Percentiles rank a stretch among this genome's conserved stretches.
These are phyloP conservation scores for Trichoderma sp. DNA, from an alignment of 2,329 filamentous ascomycete species.

Conservation along the genomic window DNA sequence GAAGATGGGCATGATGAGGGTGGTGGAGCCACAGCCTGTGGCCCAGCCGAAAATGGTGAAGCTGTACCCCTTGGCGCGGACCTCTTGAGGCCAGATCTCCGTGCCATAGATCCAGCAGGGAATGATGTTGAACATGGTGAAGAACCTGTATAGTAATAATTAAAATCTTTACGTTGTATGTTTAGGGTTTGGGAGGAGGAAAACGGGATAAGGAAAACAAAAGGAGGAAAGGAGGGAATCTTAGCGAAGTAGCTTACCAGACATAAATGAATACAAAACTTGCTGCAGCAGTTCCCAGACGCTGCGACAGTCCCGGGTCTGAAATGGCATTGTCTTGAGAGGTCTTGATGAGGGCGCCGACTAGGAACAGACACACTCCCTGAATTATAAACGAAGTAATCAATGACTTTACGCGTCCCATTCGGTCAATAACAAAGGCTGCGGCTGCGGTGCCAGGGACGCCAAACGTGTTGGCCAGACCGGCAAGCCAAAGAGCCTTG, in stretches of 20 bases:
- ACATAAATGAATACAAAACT: slow-evolving; percentile 28
- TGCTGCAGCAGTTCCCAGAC: slow-evolving; percentile 25
- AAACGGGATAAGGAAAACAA: neutral
- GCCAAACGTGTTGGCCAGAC: slow-evolving; percentile 50
- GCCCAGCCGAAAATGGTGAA: slow-evolving; percentile 60
- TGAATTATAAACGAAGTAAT: slow-evolving; percentile 32
- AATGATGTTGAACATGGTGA: slow-evolving; percentile 35
- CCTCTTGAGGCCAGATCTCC: slow-evolving; percentile 55
- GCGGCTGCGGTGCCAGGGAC: slow-evolving; percentile 50
- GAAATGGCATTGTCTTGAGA: slow-evolving; percentile 21
- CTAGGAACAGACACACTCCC: slow-evolving; percentile 30
- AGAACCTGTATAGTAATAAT: slow-evolving; percentile 25
- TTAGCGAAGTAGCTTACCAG: slow-evolving; percentile 21
- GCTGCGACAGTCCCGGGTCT: slow-evolving; percentile 19
- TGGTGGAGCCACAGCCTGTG: slow-evolving; percentile 53
- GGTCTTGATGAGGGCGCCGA: slow-evolving; percentile 34
- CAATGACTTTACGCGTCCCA: slow-evolving; percentile 39
- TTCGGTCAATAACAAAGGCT: slow-evolving; percentile 48
- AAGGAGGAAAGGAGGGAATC: neutral
- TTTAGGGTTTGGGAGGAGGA: neutral
- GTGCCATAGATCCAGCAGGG: slow-evolving; percentile 39
- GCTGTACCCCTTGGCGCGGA: slow-evolving; percentile 57
- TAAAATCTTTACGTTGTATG: neutral
- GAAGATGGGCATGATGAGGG: slow-evolving; percentile 52
- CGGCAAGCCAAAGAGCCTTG: slow-evolving; percentile 40